Evolutionary conservation across 2,329 filamentous ascomycete species (phyloP), one percentile per base, ranked within the genome.

Genomic region (Pseudogymnoascus sp.): DNA sequence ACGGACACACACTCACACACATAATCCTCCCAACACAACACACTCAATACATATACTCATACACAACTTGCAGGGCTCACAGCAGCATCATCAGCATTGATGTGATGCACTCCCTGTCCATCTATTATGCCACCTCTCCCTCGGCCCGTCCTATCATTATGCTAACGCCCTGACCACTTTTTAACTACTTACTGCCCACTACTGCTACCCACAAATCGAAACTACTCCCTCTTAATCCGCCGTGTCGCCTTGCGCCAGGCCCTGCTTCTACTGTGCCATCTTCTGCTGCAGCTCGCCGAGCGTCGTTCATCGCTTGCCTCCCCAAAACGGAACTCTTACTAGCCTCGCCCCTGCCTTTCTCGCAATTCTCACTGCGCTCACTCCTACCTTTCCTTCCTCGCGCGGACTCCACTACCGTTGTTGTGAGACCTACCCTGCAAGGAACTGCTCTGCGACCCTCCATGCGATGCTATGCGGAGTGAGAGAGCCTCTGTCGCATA

Each of bases 51-150:
- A 38, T 50, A 15, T 17, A 40, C 61, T 40, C 19, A 28, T 31
- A 42, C 47, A 44, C 38, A 31, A 47, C 61, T 42, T 33, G 61
- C 61, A 40, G 38, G 33, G 47, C 38, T 50, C 31, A 31, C 47
- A 62, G 40, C 38, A 59, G 61, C 35, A 62, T 31, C 38, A 44
- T 50, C 38, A 62, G 38, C 61, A 62, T 50, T 53, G 31, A 62
- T 50, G 38, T 31, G 38, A 40, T 47, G 38, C 33, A 26, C 57
- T 36, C 36, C 59, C 19, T 23, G 33, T 9, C 13, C 59, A n/a
- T 36, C 59, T 23, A 42, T 26, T 61, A 36, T 42, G 21, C 33
- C 59, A 61, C 36, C 60, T 50, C 38, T 40, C 11, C 60, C 60
- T n/a, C 40, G 21, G 31, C 61, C 33, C 38, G 23, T 28, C 44